Base-by-base conservation (phyloP, 2,329 filamentous ascomycete species). In the Botrytis elliptica region DNA sequence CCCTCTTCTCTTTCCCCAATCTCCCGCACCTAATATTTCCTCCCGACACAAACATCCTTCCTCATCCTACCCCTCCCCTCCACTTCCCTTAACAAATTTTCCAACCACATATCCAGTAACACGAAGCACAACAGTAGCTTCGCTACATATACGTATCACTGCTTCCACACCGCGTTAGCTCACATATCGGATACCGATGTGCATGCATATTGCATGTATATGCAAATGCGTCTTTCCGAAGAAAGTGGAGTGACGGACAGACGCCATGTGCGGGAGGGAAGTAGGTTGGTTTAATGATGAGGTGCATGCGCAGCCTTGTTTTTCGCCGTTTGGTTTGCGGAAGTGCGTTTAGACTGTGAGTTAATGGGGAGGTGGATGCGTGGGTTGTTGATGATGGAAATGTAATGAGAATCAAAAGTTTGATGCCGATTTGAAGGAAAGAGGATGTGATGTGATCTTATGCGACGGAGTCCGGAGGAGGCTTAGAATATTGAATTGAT, bases 201-300 rank as follows among this genome's bases (percentile, higher is more conserved):
- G 33, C 33, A 52, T 67, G 29, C 20, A 66, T 66, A 49, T 46
- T 29, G n/a, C n/a, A 44, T 44, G 7, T 12, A 29, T 12, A 42
- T 57, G 36, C 20, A 55, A 6, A 68, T 42, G 46, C 25, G 4
- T 33, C 9, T 36, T 22, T 7, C 66, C 49, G 66, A 12, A 12
- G 25, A 68, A 52, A 68, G 49, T 16, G 66, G 36, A 68, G 49
- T 25, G 25, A 40, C 59, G 59, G 59, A 29, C 49, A n/a, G 66
- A 57, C 9, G 66, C 36, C 66, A 68, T 68, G 38, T 68, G 66
- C 66, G 66, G 66, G 66, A 68, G 40, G 49, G 46, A 44, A 22
- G 40, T 7, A 22, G 16, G 62, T n/a, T 42, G 25, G 22, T 7
- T 5, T 16, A 38, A 42, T 36, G 14, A 44, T 57, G 25, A 68